Evolutionary conservation across 2,329 filamentous ascomycete genomes (phyloP), one percentile per base, ranked within the genome.

Genomic region (Phoma sp.): DNA sequence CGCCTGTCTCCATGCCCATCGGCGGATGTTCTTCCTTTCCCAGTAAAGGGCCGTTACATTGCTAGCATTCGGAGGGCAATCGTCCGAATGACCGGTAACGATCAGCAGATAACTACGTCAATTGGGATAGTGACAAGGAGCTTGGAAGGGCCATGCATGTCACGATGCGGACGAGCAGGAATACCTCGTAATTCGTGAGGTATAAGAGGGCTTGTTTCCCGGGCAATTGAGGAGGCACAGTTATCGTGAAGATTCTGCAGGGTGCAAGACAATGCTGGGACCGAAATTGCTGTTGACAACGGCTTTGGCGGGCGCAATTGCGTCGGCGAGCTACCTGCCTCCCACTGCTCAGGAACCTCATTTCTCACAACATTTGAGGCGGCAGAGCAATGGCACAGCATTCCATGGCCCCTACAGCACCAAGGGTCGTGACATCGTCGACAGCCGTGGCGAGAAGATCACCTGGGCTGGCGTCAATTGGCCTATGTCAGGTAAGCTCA

Each of bases 391-490:
- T 55, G 55, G 57, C 29, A 64, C 66, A 8, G 58, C 58, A 11
- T 69, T 69, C 58, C 55, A 73, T 61, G 72, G 71, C 46, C 72
- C 72, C 6, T 74, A 73, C 42, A 71, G 64, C 33, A 74, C 73
- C 11, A 52, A 60, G 25, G 71, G 69, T 29, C 61, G 77, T 46
- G 77, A 76, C 62, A 77, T 79, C 43, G 61, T 75, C 2, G 71
- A 79, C 55, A 60, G 64, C 6, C 58, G 58, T 6, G 70, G 71
- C 3, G 53, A 69, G 35, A 81, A 82, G 39, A 77, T 86, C 57
- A 86, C 85, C 70, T 76, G 86, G 55, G 81, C 81, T n/a, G 86
- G 84, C 68, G 77, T 84, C 67, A 86, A 86, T 76, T 86, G 84
- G 84, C 82, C 82, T 6, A 67, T 69, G 65, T 67, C 65, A 27